A percentile compares a stretch with the other conserved stretches of the same genome.
Evolutionary conservation across 306 rosid species (phyloP).

Genomic region (Abrus pulchellus): DNA sequence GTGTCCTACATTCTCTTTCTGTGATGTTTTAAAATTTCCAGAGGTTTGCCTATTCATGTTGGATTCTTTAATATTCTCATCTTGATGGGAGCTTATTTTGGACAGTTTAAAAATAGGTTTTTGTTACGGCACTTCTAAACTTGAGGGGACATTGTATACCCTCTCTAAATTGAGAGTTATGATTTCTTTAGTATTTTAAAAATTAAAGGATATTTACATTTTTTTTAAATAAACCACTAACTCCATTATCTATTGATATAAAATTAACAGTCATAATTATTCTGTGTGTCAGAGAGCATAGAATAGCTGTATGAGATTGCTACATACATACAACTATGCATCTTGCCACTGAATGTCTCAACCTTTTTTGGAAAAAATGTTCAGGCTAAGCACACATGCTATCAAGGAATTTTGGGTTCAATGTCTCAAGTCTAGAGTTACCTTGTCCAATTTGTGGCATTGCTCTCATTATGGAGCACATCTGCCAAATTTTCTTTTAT

Average conservation of each 20-base stretch:
- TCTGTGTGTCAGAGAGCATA: too few relatives aligned
- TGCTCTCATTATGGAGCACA: conserved; percentile 60
- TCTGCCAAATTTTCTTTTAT: conserved; percentile 64
- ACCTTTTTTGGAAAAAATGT: conserved; percentile 34
- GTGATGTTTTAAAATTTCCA: too few relatives aligned
- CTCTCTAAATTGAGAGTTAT: too few relatives aligned
- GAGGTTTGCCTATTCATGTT: too few relatives aligned
- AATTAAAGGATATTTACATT: too few relatives aligned
- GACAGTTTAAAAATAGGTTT: background rate
- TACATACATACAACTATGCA: background rate
- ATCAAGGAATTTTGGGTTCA: conserved; percentile 64
- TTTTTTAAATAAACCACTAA: too few relatives aligned
- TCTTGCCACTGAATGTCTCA: background rate
- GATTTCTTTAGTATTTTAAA: too few relatives aligned
- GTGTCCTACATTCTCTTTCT: background rate
- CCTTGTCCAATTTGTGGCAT: conserved; percentile 73
- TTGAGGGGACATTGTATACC: too few relatives aligned
- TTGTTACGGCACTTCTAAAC: background rate
- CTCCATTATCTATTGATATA: too few relatives aligned
- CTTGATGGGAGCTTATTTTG: too few relatives aligned
- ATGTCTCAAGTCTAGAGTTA: conserved; percentile 70
- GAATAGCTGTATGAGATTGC: conserved; percentile 8
- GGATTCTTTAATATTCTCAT: too few relatives aligned
- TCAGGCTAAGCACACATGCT: conserved; percentile 66
- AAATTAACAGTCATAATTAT: too few relatives aligned